A percentile compares a stretch with the other conserved stretches of the same genome.
These are phyloP conservation scores for Microdochium trichocladiopsis DNA, from an alignment of 2,329 filamentous ascomycete species.

Conservation along the genomic window DNA sequence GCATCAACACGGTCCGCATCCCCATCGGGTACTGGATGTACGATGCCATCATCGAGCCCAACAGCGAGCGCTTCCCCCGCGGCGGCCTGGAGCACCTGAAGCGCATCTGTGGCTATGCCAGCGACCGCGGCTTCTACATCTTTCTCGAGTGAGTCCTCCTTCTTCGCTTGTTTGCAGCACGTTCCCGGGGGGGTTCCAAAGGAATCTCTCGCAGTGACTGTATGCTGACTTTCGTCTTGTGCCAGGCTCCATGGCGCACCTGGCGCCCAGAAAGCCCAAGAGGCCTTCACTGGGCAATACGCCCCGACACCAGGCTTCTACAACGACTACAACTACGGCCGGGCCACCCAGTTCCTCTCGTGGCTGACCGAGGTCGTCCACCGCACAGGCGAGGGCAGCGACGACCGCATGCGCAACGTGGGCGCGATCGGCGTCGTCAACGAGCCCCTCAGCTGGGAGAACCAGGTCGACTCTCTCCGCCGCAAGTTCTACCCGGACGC, in stretches of 20 bases:
- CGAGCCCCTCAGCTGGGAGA: slow-evolving; percentile 39
- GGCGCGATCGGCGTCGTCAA: slow-evolving; percentile 54
- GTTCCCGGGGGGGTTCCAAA: too few species aligned
- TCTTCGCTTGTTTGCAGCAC: not conserved
- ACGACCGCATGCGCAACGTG: slow-evolving; percentile 41
- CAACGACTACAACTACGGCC: slow-evolving; percentile 46
- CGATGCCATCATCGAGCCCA: not conserved
- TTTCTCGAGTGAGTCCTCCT: slow-evolving; percentile 28
- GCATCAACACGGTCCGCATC: slow-evolving; percentile 46
- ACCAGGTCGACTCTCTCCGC: slow-evolving; percentile 22
- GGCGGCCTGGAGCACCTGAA: slow-evolving; percentile 36
- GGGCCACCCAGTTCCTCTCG: slow-evolving; percentile 45
- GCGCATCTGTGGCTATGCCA: slow-evolving; percentile 33
- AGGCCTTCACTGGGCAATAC: slow-evolving; percentile 33
- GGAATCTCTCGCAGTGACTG: too few species aligned
- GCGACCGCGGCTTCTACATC: slow-evolving; percentile 36
- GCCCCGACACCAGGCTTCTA: slow-evolving; percentile 42
- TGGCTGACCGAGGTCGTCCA: slow-evolving; percentile 48
- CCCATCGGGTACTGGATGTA: slow-evolving; percentile 50
- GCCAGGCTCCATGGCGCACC: slow-evolving; percentile 34
- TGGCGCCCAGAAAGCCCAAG: slow-evolving; percentile 30
- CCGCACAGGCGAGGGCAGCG: slow-evolving; percentile 12
- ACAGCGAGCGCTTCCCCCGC: slow-evolving; percentile 9
- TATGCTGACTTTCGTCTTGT: not conserved
- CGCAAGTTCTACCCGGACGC: slow-evolving; percentile 40